Evolutionary conservation across 2,329 filamentous ascomycete species (phyloP), one percentile per base, ranked within the genome.

Genomic region (Shiraia sp.): DNA sequence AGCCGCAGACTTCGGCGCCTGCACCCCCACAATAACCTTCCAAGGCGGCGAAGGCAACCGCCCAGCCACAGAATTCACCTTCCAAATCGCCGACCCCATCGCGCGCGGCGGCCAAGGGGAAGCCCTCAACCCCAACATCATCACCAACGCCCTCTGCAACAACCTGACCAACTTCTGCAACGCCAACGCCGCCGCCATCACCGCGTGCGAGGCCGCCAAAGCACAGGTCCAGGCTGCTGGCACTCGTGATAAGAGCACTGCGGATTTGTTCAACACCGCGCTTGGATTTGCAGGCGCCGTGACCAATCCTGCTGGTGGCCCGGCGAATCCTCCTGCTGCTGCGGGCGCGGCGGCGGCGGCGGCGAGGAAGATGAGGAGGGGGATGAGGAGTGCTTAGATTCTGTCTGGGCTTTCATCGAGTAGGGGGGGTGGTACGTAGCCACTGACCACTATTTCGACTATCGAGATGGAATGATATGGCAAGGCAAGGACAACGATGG

Each of bases 91-190:
- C 33, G 84, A 87, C 62, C 71, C 80, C 7, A 69, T 79, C 13
- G 78, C 85, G 43, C 76, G 76, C 51, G 72, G 81, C 60, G 79
- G 79, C 36, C 83, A 87, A 68, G 70, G 82, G 57, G 84, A 87
- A 62, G 83, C 83, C 7, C 74, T 87, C 32, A 87, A 87, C 79
- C 83, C 83, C 42, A 80, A 81, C 72, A 87, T 87, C 74, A 87
- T 87, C 74, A 85, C 82, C 64, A 86, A 85, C 76, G 79, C 82
- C 47, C 82, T 87, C 65, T 83, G 81, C 68, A 83, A 87, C 68
- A 82, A 86, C 72, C 76, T 87, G 44, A 77, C 69, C 61, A 87
- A 86, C 69, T 81, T 83, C 26, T 87, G 84, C 70, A 71, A 73
- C 27, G 83, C 83, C 38, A 83, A 82, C 60, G 74, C 72, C 17